phyloP scores from a whole-genome alignment of 768 basidiomycete genomes.

The Rhizopogon salebrosus region DNA sequence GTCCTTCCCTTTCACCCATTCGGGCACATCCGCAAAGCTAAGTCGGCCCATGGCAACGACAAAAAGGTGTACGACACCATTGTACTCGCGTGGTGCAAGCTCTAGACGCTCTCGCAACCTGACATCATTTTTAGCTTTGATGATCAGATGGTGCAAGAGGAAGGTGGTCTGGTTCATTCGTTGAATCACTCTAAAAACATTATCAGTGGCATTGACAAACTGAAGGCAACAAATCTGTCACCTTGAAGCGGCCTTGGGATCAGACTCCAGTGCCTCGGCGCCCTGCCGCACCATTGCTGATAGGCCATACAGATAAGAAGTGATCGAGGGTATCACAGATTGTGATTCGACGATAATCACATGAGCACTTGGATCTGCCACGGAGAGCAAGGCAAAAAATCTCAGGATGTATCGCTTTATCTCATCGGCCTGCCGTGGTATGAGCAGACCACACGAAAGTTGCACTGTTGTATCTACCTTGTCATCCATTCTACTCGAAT shows the following conservation, averaged over 20 bases:
- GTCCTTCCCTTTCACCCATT: conserved; percentile 44
- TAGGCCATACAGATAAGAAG: conserved; percentile 48
- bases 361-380: conserved; percentile 34
- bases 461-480: conserved; percentile 31
- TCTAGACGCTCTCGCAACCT: conserved; percentile 58
- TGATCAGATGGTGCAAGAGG: conserved; percentile 62
- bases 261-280: conserved; percentile 36
- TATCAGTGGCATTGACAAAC: background rate
- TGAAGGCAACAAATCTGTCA: background rate
- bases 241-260: conserved; percentile 28
- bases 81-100: conserved; percentile 51
- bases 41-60: conserved; percentile 74
- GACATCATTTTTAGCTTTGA: conserved; percentile 38
- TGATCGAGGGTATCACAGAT: conserved; percentile 59
- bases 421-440: conserved; percentile 27
- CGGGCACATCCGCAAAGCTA: conserved; percentile 61
- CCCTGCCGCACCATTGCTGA: conserved; percentile 66
- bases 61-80: conserved; percentile 63
- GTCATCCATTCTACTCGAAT: conserved; percentile 31
- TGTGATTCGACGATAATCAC: conserved; percentile 40
- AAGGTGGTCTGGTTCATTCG: conserved; percentile 48
- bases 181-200: conserved; percentile 40
- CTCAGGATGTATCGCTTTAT: conserved; percentile 33
- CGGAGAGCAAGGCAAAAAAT: conserved; percentile 35
- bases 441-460: background rate